A percentile compares a stretch with the other conserved stretches of the same genome.
Evolutionary conservation across 331 rosid species (phyloP).

Genomic region (Malus hybrid): DNA sequence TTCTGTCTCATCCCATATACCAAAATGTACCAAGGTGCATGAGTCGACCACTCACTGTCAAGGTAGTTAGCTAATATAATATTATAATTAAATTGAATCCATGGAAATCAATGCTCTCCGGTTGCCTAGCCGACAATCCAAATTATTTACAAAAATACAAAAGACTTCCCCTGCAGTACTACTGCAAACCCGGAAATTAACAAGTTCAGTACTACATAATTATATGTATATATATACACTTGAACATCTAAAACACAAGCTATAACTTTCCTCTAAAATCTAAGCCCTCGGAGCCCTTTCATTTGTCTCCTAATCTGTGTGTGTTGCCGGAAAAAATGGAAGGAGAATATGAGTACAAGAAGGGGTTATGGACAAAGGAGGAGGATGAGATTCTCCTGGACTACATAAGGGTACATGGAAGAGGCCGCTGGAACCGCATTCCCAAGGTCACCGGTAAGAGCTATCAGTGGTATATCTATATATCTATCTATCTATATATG

Average conservation of each 20-base stretch:
- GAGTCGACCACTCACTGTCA: not conserved
- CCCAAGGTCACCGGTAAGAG: constrained; percentile 10
- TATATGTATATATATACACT: too few relatives aligned
- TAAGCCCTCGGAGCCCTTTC: not conserved
- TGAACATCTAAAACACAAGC: not conserved
- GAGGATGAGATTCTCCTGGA: constrained; percentile 27
- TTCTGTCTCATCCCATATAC: too few relatives aligned
- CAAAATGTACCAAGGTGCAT: too few relatives aligned
- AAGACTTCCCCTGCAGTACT: not conserved
- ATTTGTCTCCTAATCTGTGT: not conserved
- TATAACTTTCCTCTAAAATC: not conserved
- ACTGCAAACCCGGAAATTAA: not conserved
- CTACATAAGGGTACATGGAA: constrained; percentile 14
- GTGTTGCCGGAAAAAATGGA: not conserved
- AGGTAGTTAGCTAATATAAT: not conserved
- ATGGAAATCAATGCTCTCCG: too few relatives aligned
- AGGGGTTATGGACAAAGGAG: constrained; percentile 30
- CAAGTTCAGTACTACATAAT: not conserved
- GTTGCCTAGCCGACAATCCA: too few relatives aligned
- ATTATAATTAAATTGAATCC: too few relatives aligned
- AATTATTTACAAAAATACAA: not conserved
- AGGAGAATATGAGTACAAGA: constrained; percentile 12
- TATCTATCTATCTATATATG: too few relatives aligned
- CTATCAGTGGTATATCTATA: too few relatives aligned
- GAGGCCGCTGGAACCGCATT: constrained; percentile 24